Base-by-base conservation (phyloP, 2,329 filamentous ascomycete genomes). In the Botrytis tulipae region DNA sequence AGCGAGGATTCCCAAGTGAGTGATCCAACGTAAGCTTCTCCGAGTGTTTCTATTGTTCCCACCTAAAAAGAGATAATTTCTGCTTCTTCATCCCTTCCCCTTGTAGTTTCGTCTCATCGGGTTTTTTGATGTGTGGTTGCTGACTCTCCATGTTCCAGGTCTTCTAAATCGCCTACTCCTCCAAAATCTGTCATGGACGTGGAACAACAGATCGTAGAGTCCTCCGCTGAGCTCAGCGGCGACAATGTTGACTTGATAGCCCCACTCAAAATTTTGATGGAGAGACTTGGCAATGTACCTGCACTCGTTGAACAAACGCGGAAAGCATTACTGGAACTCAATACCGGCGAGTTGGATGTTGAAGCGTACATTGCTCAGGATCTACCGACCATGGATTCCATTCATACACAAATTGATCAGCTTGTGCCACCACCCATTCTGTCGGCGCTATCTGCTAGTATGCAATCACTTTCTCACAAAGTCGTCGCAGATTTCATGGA, bases 351-450 rank as follows among this genome's bases (percentile, higher is more conserved):
- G 29, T 4, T 57, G 16, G 65, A 37, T 40, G n/a, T 57, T 57
- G 35, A 57, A 42, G 54, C 48, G 57, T 68, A 68, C 35, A 54
- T 68, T 18, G 5, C 25, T 20, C 65, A 29, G n/a, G 35, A 40
- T n/a, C 12, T 57, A 1, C 35, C 65, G 54, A 20, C 20, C 22
- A 18, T 57, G 3, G 5, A 29, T 14, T 57, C 25, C 35, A 68
- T 57, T 4, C 4, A 40, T 37, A 8, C 16, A 32, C 25, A 29
- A 42, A 29, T 72, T 54, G 46, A 65, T 57, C 60, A 22, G 25
- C 32, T 72, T 10, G n/a, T 57, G 6, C 35, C 74, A 44, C 73
- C 65, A 22, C n/a, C 35, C n/a, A 29, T 68, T 22, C 25, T 68
- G 1, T 68, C 25, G 1, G 46, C 35, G 25, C 35, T 68, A 16